phyloP scores from a whole-genome alignment of 495 filamentous ascomycete species.

The Hamigera avellanea region DNA sequence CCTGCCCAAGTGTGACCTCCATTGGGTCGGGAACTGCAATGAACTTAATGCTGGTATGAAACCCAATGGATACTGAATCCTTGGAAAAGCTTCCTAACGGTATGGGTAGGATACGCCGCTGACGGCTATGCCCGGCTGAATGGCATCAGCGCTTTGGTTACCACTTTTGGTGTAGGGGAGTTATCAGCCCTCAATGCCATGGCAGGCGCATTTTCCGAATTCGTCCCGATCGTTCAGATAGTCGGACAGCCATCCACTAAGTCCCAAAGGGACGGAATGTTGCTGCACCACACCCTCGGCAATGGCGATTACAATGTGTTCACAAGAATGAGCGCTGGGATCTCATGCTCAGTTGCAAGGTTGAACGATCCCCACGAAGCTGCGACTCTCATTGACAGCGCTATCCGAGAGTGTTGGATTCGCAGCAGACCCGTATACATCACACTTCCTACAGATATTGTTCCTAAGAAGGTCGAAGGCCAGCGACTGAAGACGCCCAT shows the following conservation, averaged over 20 bases:
- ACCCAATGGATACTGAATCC: not conserved
- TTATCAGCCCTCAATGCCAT: slow-evolving; percentile 58
- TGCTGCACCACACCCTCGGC: slow-evolving; percentile 90
- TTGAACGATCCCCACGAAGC: slow-evolving; percentile 60
- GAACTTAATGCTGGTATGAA: slow-evolving; percentile 54
- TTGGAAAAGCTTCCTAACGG: not conserved
- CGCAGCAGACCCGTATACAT: slow-evolving; percentile 72
- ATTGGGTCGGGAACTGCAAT: slow-evolving; percentile 61
- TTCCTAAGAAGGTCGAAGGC: slow-evolving; percentile 67
- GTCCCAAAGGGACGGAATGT: slow-evolving; percentile 41
- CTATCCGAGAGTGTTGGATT: slow-evolving; percentile 68
- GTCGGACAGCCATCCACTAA: slow-evolving; percentile 46
- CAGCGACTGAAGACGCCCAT: slow-evolving; percentile 56
- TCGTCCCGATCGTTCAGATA: slow-evolving; percentile 51
- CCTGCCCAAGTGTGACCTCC: slow-evolving; percentile 41
- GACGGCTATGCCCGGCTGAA: slow-evolving; percentile 63
- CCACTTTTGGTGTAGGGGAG: slow-evolving; percentile 63
- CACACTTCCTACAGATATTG: slow-evolving; percentile 76
- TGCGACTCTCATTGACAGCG: slow-evolving; percentile 65
- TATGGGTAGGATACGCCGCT: slow-evolving; percentile 49
- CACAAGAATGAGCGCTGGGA: slow-evolving; percentile 57
- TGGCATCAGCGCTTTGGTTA: slow-evolving; percentile 52
- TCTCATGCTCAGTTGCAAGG: slow-evolving; percentile 58
- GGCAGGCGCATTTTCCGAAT: slow-evolving; percentile 52
- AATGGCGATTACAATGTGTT: slow-evolving; percentile 89